Base-by-base conservation (phyloP, 345 rosid species). In the Ceriops zippeliana region DNA sequence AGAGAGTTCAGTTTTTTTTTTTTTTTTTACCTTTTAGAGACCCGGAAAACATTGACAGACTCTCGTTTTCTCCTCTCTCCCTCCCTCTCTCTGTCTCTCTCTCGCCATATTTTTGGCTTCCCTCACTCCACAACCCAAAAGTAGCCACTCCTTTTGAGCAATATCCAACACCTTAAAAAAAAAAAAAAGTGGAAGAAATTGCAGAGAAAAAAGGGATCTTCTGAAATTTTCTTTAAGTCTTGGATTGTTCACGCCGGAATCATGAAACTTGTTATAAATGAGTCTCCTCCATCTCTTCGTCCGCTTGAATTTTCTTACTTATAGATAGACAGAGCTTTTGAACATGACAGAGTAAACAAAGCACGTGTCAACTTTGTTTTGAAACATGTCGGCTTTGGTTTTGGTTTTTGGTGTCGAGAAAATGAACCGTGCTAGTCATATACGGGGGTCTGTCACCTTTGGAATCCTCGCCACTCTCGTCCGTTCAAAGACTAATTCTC, bases 401-500 rank as follows among this genome's bases (percentile, higher is more conserved):
- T 59, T 16, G 17, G 31, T 19, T 73, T 59, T 16, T 9, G 19
- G 31, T 4, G 11, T 13, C 13, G 63, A 42, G 58, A 52, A 27
- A 67, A 76, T 76, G 80, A 38, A 76, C 73, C 72, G 27, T 61
- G 27, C 34, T 57, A 21, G 46, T 66, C 52, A 54, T 13, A 64
- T 59, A 27, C 30, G 67, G 60, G 75, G 70, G 47, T 7, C 78
- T 21, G 22, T 80, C 65, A 79, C 70, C 74, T 73, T 83, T 35
- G 83, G 78, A 56, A 35, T 78, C 69, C 67, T 82, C 59, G 20
- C 72, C 58, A 69, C 68, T 26, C 16, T 64, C 30, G 84, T 76
- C 67, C 80, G 75, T 77, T 83, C 96, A 15, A 81, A 84, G 77
- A 87, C 96, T 2, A 78, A 83, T 52, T 80, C 83, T 30, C 73